phyloP scores from a whole-genome alignment of 2,329 filamentous ascomycete species.

The Fusarium odoratissimum region DNA sequence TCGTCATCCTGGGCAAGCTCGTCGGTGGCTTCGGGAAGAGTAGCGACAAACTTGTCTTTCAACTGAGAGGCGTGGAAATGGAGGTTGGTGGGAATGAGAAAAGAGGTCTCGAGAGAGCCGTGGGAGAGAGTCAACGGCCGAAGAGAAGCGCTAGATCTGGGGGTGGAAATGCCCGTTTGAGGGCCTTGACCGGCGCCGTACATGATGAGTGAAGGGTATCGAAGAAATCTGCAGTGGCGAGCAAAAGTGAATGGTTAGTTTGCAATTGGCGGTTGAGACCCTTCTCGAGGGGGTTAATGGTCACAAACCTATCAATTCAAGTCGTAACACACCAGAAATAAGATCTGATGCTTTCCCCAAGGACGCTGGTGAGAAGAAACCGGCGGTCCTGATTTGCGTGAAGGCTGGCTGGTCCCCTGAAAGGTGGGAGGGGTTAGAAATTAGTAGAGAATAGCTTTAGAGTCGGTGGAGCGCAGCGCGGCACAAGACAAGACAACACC shows the following conservation, averaged over 20 bases:
- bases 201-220: conserved; percentile 71
- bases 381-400: conserved; percentile 44
- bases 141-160: conserved; percentile 91
- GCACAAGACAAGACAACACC: conserved; percentile 45
- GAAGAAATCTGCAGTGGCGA: conserved; percentile 47
- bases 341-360: conserved; percentile 44
- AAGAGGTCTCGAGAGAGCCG: conserved; percentile 94
- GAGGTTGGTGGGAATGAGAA: conserved; percentile 92
- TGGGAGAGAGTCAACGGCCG: conserved; percentile 91
- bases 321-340: conserved; percentile 40
- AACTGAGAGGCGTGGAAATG: conserved; percentile 97
- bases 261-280: neutral
- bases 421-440: conserved; percentile 44
- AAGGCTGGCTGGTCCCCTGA: conserved; percentile 46
- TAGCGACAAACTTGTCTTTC: conserved; percentile 88
- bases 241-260: conserved; percentile 33
- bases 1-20: conserved; percentile 98
- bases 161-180: conserved; percentile 97
- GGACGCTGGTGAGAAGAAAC: conserved; percentile 43
- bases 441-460: conserved; percentile 43
- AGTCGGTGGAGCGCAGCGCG: conserved; percentile 42
- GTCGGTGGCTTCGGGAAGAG: conserved; percentile 90
- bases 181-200: conserved; percentile 86
- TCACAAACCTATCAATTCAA: conserved; percentile 50
- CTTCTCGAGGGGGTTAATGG: conserved; percentile 2